Conservation (phyloP, 2,329 filamentous ascomycete species). For the Fusarium duplospermum region DNA sequence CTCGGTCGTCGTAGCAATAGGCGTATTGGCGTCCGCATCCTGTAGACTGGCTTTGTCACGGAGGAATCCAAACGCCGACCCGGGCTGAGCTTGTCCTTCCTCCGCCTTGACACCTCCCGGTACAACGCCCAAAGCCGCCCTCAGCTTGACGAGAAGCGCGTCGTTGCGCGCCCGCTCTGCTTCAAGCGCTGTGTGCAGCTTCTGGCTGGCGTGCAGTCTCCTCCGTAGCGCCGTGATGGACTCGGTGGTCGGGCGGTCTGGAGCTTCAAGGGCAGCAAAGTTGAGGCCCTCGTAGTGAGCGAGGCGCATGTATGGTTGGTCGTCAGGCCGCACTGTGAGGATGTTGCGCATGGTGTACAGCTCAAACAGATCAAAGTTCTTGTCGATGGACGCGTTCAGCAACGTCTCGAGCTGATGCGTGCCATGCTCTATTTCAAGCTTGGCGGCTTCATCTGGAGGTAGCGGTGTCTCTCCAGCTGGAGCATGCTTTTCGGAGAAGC, state of each 20-base stretch:
- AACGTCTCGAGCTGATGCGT: constrained; percentile 87
- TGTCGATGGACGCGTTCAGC: constrained; percentile 83
- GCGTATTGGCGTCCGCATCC: constrained; percentile 62
- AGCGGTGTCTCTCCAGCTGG: constrained; percentile 52
- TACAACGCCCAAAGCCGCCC: constrained; percentile 53
- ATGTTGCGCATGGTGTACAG: constrained; percentile 92
- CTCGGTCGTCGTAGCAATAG: constrained; percentile 76
- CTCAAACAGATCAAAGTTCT: constrained; percentile 87
- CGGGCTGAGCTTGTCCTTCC: constrained; percentile 24
- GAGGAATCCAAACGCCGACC: constrained; percentile 66
- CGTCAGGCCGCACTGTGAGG: constrained; percentile 74
- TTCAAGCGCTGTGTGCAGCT: constrained; percentile 76
- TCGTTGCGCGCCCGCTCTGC: constrained; percentile 80
- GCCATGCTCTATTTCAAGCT: constrained; percentile 85
- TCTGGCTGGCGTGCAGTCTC: constrained; percentile 82
- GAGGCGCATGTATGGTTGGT: constrained; percentile 82
- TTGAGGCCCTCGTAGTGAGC: constrained; percentile 83
- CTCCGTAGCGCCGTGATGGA: constrained; percentile 77
- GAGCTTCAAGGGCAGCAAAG: constrained; percentile 47
- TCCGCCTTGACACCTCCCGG: constrained; percentile 45
- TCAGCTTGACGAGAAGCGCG: constrained; percentile 73
- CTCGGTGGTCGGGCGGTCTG: constrained; percentile 68
- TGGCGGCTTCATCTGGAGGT: constrained; percentile 55
- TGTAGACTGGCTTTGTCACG: constrained; percentile 63
- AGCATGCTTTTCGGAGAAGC: constrained; percentile 72